Base-by-base conservation (phyloP, 768 basidiomycete genomes). In the Pisolithus sp. region DNA sequence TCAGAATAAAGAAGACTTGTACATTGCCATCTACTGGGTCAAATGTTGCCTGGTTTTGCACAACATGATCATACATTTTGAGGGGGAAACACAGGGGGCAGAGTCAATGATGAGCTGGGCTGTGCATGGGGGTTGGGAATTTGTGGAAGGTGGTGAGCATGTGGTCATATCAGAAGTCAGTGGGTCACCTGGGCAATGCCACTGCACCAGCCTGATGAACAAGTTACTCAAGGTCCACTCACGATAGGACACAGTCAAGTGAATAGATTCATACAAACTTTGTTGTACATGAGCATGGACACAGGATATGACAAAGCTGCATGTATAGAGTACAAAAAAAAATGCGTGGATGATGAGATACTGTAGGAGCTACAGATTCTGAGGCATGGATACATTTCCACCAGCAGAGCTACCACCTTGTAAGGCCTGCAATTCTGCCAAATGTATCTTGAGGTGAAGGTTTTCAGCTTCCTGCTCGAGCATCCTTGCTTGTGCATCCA, bases 21-120 rank as follows among this genome's bases (percentile, higher is more conserved):
- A 30, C 15, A 28, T 51, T 20, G 39, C 50, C 28, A 40, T 51
- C 21, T 34, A 41, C 23, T 51, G 50, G 42, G 42, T 46, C 9
- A 12, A 34, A 18, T 45, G 50, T 23, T 51, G 41, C 30, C 17
- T 51, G 28, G 45, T 51, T 23, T 44, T 51, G 42, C 50, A 51
- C 50, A 51, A 51, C 42, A 41, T 46, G 23, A 50, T 45, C 39
- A 30, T 50, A 13, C 3, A 13, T n/a, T 49, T 49, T 39, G 23
- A 37, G 39, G 48, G 10, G 6, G 21, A 3, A 21, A 18, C 21
- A 20, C 7, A 8, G 3, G 30, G 30, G 30, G 18, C 3, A 7
- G 10, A n/a, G 18, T 20, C 18, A 9, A 20, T 7, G 18, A 9
- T 7, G 18, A 10, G 18, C 21, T 41, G 40, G 18, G 40, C 40